Conservation (phyloP, 2,329 filamentous ascomycete genomes). For the Trichophyton verrucosum region DNA sequence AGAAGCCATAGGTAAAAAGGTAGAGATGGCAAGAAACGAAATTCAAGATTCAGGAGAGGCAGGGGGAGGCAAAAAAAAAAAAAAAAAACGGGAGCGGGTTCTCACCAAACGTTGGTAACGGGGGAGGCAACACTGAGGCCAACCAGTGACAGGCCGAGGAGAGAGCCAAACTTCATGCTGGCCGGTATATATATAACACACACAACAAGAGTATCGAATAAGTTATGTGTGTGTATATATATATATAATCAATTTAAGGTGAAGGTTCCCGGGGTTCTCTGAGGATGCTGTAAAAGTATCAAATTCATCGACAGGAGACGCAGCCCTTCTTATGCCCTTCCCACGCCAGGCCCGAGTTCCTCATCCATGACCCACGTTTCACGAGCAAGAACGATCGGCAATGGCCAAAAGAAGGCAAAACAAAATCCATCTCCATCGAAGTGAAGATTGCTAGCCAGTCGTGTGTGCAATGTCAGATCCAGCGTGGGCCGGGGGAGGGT, state of each 20-base stretch:
- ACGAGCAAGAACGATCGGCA: constrained; percentile 1
- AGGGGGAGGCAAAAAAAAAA: neutral
- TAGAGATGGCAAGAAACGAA: too few species aligned
- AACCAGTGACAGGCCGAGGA: neutral
- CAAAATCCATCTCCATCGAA: neutral
- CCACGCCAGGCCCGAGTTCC: neutral
- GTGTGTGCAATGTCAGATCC: neutral
- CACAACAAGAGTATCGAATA: neutral
- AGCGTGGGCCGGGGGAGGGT: neutral
- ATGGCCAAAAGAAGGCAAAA: neutral
- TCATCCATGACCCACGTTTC: neutral
- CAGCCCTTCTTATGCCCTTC: neutral
- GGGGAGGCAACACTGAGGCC: neutral
- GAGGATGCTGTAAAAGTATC: neutral
- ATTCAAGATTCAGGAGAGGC: too few species aligned
- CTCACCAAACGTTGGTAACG: neutral
- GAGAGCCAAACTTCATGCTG: neutral
- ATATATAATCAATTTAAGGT: neutral
- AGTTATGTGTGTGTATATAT: neutral
- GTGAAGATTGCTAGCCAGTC: neutral
- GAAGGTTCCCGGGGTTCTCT: neutral
- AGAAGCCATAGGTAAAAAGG: too few species aligned
- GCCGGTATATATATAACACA: neutral
- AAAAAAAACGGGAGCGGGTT: neutral
- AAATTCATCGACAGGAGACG: neutral